Evolutionary conservation across 768 basidiomycete genomes (phyloP), one percentile per base, ranked within the genome.

Genomic region (Leccinum rimulosum): DNA sequence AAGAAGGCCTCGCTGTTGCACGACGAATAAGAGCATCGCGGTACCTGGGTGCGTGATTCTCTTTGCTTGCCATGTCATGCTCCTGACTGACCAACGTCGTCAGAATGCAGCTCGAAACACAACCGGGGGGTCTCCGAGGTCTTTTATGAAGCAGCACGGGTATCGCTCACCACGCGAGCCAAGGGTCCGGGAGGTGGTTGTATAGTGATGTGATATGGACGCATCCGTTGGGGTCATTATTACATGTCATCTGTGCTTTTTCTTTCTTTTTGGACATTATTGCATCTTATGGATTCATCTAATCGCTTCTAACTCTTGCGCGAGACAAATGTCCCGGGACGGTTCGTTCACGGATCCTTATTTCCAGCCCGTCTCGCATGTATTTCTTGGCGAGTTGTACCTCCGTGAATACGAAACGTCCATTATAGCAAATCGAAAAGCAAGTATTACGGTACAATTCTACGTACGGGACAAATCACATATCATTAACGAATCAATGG

Each of bases 91-190:
- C 22, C 12, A 17, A 5, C 36, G 30, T 49, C 47, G 33, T 56
- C 28, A 97, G 95, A 98, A 79, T 98, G 96, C 70, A 96, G 94
- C 63, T 95, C 96, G 8, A 98, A 98, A 74, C 94, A 96, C 68
- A 95, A 97, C 65, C 85, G 96, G 51, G 96, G 96, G 4, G 95
- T 98, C 11, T 80, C 84, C 30, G 95, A 98, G 70, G 94, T 95
- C 9, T 95, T 98, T 68, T 84, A 91, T 64, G 96, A 98, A 71
- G 91, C 91, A 6, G 93, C 92, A 0, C 85, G 92, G 3, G 91
- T 93, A 11, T 91, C 92, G 28, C 74, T 95, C 57, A 85, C 82
- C 61, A 88, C 88, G 25, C 82, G 88, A 48, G 75, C 87, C n/a
- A 89, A 85, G 71, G 85, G 87, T 8, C 71, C 86, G 35, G 81